phyloP scores from a whole-genome alignment of 805 yeast genomes.

The Nematodospora valgi region DNA sequence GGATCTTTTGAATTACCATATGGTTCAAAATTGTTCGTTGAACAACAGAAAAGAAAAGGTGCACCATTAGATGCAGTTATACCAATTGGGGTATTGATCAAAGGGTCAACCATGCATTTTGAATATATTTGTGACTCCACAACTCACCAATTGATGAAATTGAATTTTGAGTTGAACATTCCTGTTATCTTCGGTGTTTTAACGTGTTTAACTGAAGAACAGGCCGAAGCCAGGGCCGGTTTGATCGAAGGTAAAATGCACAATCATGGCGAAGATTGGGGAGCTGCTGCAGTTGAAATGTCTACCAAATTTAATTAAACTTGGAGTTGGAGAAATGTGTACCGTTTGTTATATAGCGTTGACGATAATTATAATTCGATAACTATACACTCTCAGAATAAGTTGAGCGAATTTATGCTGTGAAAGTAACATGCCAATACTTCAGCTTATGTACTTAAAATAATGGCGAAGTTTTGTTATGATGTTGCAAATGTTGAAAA shows the following conservation, averaged over 20 bases:
- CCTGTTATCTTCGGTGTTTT: constrained; percentile 94
- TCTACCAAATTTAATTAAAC: constrained; percentile 28
- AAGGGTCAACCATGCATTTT: constrained; percentile 97
- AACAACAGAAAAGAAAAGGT: constrained; percentile 39
- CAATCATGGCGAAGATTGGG: constrained; percentile 99
- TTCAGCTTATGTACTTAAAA: no score
- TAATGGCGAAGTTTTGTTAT: no score
- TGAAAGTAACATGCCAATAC: no score
- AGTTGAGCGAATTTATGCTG: no score
- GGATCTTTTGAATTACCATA: constrained; percentile 93
- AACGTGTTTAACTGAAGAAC: constrained; percentile 91
- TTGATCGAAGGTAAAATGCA: constrained; percentile 71
- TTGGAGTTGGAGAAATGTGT: no score
- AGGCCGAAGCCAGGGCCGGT: constrained; percentile 92
- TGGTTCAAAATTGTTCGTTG: constrained; percentile 58
- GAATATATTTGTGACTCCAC: constrained; percentile 94
- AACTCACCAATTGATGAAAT: constrained; percentile 77
- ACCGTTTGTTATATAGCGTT: no score
- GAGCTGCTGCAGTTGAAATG: constrained; percentile 98
- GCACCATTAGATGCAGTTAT: constrained; percentile 76
- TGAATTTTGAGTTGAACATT: constrained; percentile 62
- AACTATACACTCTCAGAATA: no score
- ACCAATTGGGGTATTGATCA: constrained; percentile 91
- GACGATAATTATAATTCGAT: no score
- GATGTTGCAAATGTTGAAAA: no score